phyloP scores from a whole-genome alignment of 371 early-diverging fungal species.

The Rhizomucor miehei region DNA sequence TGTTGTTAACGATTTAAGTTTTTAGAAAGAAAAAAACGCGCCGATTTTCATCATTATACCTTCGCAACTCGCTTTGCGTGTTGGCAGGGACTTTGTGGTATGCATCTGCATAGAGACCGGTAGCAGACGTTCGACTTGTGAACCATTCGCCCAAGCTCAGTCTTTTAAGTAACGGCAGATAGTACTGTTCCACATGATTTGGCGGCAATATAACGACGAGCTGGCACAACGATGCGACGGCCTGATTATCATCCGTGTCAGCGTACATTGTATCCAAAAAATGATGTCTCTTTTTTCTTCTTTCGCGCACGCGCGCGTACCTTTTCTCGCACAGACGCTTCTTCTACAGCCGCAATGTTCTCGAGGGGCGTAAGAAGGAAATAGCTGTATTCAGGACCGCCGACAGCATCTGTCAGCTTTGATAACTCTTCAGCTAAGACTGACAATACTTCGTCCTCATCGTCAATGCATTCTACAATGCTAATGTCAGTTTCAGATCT shows the following conservation, averaged over 20 bases:
- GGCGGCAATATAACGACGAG: slow-evolving; percentile 64
- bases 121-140: slow-evolving; percentile 91
- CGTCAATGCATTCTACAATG: slow-evolving; percentile 90
- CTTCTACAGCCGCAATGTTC: slow-evolving; percentile 95
- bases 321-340: slow-evolving; percentile 95
- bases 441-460: slow-evolving; percentile 96
- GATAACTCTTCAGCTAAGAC: slow-evolving; percentile 96
- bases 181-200: slow-evolving; percentile 82
- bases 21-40: neutral
- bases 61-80: slow-evolving; percentile 83
- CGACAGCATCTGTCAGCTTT: slow-evolving; percentile 87
- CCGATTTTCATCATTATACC: slow-evolving; percentile 32
- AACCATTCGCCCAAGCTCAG: slow-evolving; percentile 97
- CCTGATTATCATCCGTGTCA: slow-evolving; percentile 36
- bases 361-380: slow-evolving; percentile 89
- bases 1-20: neutral
- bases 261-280: neutral
- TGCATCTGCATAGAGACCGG: slow-evolving; percentile 85
- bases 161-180: slow-evolving; percentile 88
- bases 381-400: slow-evolving; percentile 84
- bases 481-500: slow-evolving; percentile 3
- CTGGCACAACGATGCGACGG: slow-evolving; percentile 90
- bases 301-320: slow-evolving; percentile 34
- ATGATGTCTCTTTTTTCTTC: neutral
- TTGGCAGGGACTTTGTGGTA: slow-evolving; percentile 72